Evolutionary conservation across 768 basidiomycete genomes (phyloP), one percentile per base, ranked within the genome.

Genomic region (Cystofilobasidium capitatum): DNA sequence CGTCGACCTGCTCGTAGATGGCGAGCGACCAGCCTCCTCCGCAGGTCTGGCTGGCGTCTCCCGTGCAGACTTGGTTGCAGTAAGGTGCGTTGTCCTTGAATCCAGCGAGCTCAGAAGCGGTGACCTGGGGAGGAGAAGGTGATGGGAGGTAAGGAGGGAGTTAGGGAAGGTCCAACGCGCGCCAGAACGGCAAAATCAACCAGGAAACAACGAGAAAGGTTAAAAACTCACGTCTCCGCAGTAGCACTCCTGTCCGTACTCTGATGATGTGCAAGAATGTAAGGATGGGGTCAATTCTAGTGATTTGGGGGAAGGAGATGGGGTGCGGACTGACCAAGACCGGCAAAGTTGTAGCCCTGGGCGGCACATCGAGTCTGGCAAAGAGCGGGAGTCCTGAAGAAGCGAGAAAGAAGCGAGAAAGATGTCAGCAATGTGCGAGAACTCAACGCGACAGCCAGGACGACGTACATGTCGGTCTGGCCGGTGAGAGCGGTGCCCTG

Each of bases 271-370:
- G 45, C 22, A 59, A 10, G 37, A 12, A 59, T 49, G 37, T 35
- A 49, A 51, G 31, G 36, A n/a, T 24, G 24, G 40, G n/a, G 22
- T 58, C 58, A 60, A 40, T 42, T n/a, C n/a, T n/a, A n/a, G n/a
- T n/a, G n/a, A n/a, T n/a, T n/a, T n/a, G n/a, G n/a, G n/a, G n/a
- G n/a, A n/a, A n/a, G n/a, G n/a, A n/a, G n/a, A n/a, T n/a, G n/a
- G n/a, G n/a, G n/a, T 17, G 82, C 85, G 61, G 80, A 87, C 77
- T 86, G n/a, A n/a, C n/a, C 88, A 69, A 85, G 79, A 31, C 86
- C 88, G 35, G 84, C 84, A 45, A 82, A 87, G 1, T 85, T 81
- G 73, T 83, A 91, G 10, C 89, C 89, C 70, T 83, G 89, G 1
- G 81, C 79, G 17, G 83, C 81, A 71, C 89, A 90, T 73, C 84